phyloP scores from a whole-genome alignment of 2,329 filamentous ascomycete species.

The Monilinia aucupariae region DNA sequence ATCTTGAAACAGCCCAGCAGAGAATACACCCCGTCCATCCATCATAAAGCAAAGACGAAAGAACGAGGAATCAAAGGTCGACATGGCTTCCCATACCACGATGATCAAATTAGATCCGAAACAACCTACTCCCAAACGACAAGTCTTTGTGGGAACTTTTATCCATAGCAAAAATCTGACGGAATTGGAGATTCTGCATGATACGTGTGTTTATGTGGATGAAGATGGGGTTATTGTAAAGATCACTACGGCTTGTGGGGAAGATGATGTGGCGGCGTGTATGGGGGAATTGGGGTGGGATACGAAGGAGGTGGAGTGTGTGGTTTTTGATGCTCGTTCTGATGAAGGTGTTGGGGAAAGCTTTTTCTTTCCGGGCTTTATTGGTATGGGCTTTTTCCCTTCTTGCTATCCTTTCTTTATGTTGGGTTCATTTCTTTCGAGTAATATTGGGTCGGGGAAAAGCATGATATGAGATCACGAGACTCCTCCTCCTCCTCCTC shows the following conservation, averaged over 20 bases:
- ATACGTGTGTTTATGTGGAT: conserved; percentile 46
- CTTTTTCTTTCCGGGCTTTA: conserved; percentile 81
- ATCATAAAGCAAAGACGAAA: too few relatives aligned
- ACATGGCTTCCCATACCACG: too few relatives aligned
- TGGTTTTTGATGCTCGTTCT: conserved; percentile 23
- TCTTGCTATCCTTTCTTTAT: not conserved
- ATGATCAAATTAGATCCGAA: too few relatives aligned
- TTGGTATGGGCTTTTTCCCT: conserved; percentile 46
- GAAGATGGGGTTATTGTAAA: conserved; percentile 46
- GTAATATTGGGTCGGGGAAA: not conserved
- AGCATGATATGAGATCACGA: not conserved
- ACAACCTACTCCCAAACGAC: not conserved
- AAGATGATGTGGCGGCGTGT: conserved; percentile 22
- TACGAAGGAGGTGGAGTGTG: conserved; percentile 24
- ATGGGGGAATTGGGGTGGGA: conserved; percentile 36
- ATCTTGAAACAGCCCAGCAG: too few relatives aligned
- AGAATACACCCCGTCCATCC: too few relatives aligned
- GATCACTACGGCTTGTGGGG: conserved; percentile 24
- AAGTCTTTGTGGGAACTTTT: conserved; percentile 56
- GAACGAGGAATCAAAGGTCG: too few relatives aligned
- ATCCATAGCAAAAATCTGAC: conserved; percentile 48
- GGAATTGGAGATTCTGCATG: conserved; percentile 44
- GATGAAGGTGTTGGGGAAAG: conserved; percentile 42
- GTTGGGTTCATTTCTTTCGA: not conserved
- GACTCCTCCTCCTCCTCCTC: not conserved